A percentile compares a stretch with the other conserved stretches of the same genome.
Evolutionary conservation across 2,329 filamentous ascomycete species (phyloP).

Genomic region (Aureobasidium sp.): DNA sequence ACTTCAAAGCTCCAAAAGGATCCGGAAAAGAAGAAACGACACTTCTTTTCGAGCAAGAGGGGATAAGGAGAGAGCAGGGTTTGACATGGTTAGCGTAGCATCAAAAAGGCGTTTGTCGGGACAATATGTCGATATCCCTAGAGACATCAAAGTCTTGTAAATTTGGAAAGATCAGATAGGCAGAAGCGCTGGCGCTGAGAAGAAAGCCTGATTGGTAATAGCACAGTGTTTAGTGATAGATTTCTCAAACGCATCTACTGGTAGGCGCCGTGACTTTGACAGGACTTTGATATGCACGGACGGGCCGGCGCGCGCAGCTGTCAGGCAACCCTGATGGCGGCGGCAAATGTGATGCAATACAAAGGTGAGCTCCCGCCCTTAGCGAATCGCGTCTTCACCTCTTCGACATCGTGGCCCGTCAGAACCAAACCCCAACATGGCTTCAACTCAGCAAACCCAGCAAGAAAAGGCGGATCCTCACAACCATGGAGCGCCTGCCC

Average conservation of each 20-base stretch:
- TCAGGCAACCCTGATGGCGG: not conserved
- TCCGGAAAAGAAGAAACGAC: conserved; percentile 51
- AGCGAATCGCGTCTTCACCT: not conserved
- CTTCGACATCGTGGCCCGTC: not conserved
- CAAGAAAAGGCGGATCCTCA: conserved; percentile 13
- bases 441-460: conserved; percentile 12
- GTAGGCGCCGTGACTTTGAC: too few species aligned
- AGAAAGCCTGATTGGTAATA: not conserved
- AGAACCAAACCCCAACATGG: not conserved
- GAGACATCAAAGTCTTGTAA: not conserved
- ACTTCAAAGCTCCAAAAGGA: conserved; percentile 48
- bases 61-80: not conserved
- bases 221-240: not conserved
- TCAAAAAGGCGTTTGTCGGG: not conserved
- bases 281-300: not conserved
- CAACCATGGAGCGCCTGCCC: not conserved
- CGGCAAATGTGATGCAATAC: conserved; percentile 1
- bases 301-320: not conserved
- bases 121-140: not conserved
- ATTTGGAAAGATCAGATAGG: not conserved
- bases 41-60: conserved; percentile 41
- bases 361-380: not conserved
- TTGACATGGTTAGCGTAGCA: conserved; percentile 10
- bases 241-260: too few species aligned
- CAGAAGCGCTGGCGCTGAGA: not conserved